Conservation (phyloP, 257 asterid species). For the Nicotiana paniculata region DNA sequence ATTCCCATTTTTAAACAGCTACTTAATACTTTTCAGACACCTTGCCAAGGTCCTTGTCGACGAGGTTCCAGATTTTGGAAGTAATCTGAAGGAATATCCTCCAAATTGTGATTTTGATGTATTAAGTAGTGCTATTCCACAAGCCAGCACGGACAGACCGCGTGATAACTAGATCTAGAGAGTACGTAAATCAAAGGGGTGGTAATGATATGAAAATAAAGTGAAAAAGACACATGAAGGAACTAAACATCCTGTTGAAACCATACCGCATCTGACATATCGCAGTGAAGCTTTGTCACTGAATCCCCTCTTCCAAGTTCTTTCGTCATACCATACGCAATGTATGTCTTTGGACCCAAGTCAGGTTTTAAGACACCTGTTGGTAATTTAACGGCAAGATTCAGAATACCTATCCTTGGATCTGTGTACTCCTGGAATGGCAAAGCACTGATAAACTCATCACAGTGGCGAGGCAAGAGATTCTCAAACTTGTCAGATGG, state of each 20-base stretch:
- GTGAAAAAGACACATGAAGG: not conserved
- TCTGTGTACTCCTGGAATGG: conserved; percentile 91
- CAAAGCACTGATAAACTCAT: conserved; percentile 77
- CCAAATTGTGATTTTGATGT: not conserved
- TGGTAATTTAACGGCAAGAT: conserved; percentile 82
- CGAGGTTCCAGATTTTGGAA: not conserved
- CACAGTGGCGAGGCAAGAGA: conserved; percentile 85
- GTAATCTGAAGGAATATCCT: not conserved
- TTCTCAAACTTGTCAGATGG: conserved; percentile 89
- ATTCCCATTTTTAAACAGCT: not conserved
- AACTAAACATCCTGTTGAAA: not conserved
- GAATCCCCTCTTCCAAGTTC: conserved; percentile 99
- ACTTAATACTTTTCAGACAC: not conserved
- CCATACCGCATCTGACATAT: conserved; percentile 96
- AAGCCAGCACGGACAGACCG: not conserved
- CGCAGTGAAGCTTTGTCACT: conserved; percentile 90
- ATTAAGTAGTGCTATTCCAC: not conserved
- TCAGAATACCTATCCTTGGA: conserved; percentile 69
- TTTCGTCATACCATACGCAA: conserved; percentile 62
- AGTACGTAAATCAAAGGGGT: not conserved
- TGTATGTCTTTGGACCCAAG: conserved; percentile 93
- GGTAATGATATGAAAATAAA: not conserved
- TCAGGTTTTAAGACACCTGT: conserved; percentile 65
- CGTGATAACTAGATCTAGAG: not conserved
- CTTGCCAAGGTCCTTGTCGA: not conserved